A percentile compares a stretch with the other conserved stretches of the same genome.
phyloP scores from a whole-genome alignment of 2,329 filamentous ascomycete species.

The Fusarium setosum region DNA sequence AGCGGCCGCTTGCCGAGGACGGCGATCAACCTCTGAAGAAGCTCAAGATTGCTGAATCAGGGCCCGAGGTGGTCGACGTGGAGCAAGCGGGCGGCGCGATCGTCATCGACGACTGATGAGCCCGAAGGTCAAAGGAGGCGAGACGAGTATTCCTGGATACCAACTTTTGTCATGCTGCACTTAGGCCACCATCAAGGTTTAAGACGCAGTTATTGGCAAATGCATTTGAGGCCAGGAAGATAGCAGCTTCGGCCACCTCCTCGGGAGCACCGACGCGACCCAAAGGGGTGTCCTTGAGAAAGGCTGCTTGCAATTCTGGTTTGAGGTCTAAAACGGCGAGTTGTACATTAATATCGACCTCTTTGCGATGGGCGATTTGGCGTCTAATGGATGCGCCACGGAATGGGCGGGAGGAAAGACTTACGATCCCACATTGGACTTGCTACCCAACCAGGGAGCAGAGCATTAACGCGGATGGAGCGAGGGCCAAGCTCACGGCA shows the following conservation, averaged over 20 bases:
- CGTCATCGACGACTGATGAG: constrained; percentile 69
- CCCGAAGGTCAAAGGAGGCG: constrained; percentile 2
- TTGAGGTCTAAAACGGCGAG: constrained; percentile 48
- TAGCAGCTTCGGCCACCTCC: constrained; percentile 84
- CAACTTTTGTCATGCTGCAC: constrained; percentile 64
- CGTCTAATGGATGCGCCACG: constrained; percentile 9
- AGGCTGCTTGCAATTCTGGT: constrained; percentile 50
- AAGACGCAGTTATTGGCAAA: constrained; percentile 91
- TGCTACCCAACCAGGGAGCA: constrained; percentile 85
- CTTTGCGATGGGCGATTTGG: constrained; percentile 19
- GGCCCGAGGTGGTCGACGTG: constrained; percentile 59
- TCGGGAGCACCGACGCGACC: constrained; percentile 73
- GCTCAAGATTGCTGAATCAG: constrained; percentile 53
- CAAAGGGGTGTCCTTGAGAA: constrained; percentile 67
- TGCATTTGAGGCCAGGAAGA: constrained; percentile 80
- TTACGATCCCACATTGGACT: constrained; percentile 83
- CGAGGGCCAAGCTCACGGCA: constrained; percentile 70
- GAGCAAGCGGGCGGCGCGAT: constrained; percentile 72
- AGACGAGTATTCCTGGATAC: constrained; percentile 15
- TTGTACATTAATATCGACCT: constrained; percentile 54
- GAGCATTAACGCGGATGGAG: constrained; percentile 80
- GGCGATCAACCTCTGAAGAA: constrained; percentile 60
- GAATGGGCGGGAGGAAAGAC: constrained; percentile 41
- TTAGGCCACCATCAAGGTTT: constrained; percentile 87
- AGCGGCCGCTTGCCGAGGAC: constrained; percentile 60